Conservation (phyloP, 208 protist species). For the Angomonas deanei region DNA sequence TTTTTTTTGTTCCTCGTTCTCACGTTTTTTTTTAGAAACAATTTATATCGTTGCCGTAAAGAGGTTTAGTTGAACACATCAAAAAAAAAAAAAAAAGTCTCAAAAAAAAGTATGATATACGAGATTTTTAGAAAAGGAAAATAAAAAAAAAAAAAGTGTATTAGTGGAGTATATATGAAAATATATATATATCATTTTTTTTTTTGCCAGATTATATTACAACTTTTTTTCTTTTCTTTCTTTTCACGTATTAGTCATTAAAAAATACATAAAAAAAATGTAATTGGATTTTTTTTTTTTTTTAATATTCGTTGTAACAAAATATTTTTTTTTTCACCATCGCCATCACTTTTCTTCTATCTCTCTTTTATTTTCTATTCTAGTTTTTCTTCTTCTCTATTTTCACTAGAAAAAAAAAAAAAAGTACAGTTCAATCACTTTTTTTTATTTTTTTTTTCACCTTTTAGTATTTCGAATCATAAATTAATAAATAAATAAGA, state of each 20-base stretch:
- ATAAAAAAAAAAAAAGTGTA: slow-evolving; percentile 15
- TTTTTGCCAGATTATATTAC: too few species aligned
- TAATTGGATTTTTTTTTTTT: slow-evolving; percentile 15
- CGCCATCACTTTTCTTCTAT: slow-evolving; percentile 1
- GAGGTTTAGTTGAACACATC: background rate
- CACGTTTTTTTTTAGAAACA: too few species aligned
- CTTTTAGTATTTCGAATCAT: background rate
- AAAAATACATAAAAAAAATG: slow-evolving; percentile 12
- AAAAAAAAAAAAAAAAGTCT: background rate
- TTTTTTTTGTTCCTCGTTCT: slow-evolving; percentile 19
- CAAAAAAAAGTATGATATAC: background rate
- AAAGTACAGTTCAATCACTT: background rate
- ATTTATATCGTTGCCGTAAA: slow-evolving; percentile 10
- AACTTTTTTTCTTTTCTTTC: too few species aligned
- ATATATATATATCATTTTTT: slow-evolving; percentile 12
- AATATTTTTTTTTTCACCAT: background rate
- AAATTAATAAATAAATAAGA: background rate
- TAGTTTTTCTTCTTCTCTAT: background rate
- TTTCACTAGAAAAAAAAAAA: slow-evolving; percentile 10
- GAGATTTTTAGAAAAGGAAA: slow-evolving; percentile 12
- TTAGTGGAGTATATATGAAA: slow-evolving; percentile 1
- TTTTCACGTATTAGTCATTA: too few species aligned
- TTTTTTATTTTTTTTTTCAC: background rate
- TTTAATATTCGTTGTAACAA: background rate
- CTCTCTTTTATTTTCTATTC: slow-evolving; percentile 8